Conservation (phyloP, 192 early-diverging fungal species). For the Pecoramyces ruminantium region DNA sequence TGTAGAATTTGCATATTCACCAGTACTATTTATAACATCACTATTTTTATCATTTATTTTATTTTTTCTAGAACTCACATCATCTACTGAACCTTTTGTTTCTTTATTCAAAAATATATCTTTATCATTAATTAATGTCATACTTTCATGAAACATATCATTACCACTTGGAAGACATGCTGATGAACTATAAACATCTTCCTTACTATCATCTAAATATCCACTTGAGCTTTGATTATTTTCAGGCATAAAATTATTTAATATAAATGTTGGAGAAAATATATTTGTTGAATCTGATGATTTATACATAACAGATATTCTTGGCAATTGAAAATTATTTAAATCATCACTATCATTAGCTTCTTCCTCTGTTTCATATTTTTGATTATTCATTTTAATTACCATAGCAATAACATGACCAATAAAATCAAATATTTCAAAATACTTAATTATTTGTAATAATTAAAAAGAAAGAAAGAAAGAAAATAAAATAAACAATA, state of each 20-base stretch:
- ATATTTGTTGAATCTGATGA: not conserved
- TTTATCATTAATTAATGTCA: too few relatives aligned
- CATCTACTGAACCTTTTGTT: not conserved
- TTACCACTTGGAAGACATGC: not conserved
- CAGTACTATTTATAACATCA: too few relatives aligned
- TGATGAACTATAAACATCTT: not conserved
- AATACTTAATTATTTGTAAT: not conserved
- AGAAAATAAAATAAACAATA: too few relatives aligned
- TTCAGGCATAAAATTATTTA: not conserved
- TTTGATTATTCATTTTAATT: not conserved
- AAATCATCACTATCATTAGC: not conserved
- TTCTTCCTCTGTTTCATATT: not conserved
- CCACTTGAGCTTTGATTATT: not conserved
- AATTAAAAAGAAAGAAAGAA: too few relatives aligned
- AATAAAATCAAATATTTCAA: not conserved
- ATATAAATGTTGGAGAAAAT: not conserved
- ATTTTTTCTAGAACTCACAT: too few relatives aligned
- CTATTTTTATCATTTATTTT: too few relatives aligned
- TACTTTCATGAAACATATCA: not conserved
- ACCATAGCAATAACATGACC: not conserved
- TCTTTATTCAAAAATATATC: too few relatives aligned
- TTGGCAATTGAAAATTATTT: not conserved
- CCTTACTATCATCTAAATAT: not conserved
- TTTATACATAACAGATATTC: not conserved
- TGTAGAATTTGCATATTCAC: too few relatives aligned